Conservation (phyloP, 225 moss, liverwort and hornwort species). For the Marchantia polymorpha region DNA sequence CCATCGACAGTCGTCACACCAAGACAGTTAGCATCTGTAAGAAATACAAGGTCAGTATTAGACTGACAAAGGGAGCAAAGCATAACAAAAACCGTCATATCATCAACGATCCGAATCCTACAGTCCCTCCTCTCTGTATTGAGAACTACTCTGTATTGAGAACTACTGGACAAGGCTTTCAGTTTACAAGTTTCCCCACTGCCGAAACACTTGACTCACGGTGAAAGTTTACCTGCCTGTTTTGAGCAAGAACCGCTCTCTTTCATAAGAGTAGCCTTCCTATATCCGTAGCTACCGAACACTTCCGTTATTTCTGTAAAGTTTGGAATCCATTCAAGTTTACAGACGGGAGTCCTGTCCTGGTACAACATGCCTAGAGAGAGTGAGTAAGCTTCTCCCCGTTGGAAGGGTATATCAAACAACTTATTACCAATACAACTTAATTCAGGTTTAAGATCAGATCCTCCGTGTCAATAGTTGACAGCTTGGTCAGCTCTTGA, state of each 20-base stretch:
- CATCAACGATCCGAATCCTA: neutral
- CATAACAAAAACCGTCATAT: neutral
- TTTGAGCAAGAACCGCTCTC: neutral
- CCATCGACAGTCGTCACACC: neutral
- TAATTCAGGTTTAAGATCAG: neutral
- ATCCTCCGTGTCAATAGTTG: neutral
- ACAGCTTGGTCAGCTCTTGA: neutral
- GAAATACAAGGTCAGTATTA: neutral
- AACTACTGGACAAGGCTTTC: neutral
- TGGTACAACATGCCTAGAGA: slow-evolving; percentile 3
- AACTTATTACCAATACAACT: neutral
- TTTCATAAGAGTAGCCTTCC: neutral
- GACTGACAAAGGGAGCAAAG: neutral
- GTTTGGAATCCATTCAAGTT: slow-evolving; percentile 36
- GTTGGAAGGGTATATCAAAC: neutral
- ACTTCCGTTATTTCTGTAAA: slow-evolving; percentile 30
- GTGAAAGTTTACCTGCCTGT: slow-evolving; percentile 26
- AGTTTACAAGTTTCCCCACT: neutral
- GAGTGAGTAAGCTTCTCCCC: neutral
- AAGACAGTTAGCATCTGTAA: neutral
- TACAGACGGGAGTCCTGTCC: slow-evolving; percentile 29
- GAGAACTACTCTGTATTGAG: neutral
- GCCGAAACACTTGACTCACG: neutral
- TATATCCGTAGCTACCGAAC: slow-evolving; percentile 32
- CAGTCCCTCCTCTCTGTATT: neutral